phyloP scores from a whole-genome alignment of 2,329 filamentous ascomycete genomes.

The Trichoderma oligosporum region DNA sequence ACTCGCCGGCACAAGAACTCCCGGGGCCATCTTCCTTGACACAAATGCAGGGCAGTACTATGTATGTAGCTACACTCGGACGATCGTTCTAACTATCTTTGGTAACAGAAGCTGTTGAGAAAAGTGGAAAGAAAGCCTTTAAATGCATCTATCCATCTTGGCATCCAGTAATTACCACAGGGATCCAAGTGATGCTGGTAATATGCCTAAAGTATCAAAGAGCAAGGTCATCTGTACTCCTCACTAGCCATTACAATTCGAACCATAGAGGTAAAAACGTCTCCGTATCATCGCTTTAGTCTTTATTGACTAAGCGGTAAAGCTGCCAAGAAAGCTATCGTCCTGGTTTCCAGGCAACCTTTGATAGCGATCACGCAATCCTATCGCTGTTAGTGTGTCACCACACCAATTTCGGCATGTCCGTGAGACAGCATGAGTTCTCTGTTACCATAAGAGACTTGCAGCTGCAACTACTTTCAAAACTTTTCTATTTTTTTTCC shows the following conservation, averaged over 20 bases:
- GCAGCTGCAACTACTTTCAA: background rate
- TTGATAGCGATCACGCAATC: conserved; percentile 13
- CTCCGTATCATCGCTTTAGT: background rate
- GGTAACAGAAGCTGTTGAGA: background rate
- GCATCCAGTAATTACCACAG: background rate
- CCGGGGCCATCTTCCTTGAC: background rate
- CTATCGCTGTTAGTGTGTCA: conserved; percentile 13
- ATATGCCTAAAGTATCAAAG: background rate
- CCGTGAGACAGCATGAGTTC: background rate
- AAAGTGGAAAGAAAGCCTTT: background rate
- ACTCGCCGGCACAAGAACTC: background rate
- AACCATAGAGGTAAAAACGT: background rate
- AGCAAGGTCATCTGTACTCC: background rate
- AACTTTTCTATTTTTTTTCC: background rate
- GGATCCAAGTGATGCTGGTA: background rate
- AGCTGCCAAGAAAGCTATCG: background rate
- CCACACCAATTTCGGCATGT: conserved; percentile 8
- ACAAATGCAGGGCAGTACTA: background rate
- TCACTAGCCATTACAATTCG: background rate
- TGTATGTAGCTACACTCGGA: background rate
- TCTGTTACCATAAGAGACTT: background rate
- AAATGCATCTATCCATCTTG: background rate
- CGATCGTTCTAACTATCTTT: background rate
- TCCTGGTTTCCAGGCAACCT: background rate
- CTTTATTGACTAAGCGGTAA: background rate